Evolutionary conservation across 1,284 basidiomycete genomes (phyloP).

Genomic region (Lignosus rhinocerotis): DNA sequence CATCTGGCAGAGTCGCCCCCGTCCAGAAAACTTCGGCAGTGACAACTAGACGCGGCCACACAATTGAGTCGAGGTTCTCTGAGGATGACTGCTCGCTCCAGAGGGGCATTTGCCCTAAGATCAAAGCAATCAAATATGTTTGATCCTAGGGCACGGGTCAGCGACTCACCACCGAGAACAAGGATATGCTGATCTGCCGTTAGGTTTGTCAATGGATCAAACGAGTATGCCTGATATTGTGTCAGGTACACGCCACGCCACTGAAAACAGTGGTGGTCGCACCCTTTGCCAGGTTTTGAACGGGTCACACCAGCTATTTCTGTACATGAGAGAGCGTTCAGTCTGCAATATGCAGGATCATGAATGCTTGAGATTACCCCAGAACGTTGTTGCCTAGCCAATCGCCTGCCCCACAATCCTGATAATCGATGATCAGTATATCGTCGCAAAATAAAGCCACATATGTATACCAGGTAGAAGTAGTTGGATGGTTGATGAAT

Average conservation of each 20-base stretch:
- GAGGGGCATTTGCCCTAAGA: constrained; percentile 56
- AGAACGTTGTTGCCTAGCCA: constrained; percentile 61
- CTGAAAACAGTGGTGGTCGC: not conserved
- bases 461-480: constrained; percentile 28
- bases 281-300: constrained; percentile 74
- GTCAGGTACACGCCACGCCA: not conserved
- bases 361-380: constrained; percentile 16
- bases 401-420: constrained; percentile 78
- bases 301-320: constrained; percentile 65
- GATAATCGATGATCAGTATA: not conserved
- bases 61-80: constrained; percentile 66
- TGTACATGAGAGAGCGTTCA: constrained; percentile 5
- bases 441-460: not conserved
- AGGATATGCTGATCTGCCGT: constrained; percentile 46
- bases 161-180: constrained; percentile 59
- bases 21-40: constrained; percentile 84
- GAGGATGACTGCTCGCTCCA: constrained; percentile 79
- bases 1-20: constrained; percentile 42
- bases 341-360: not conserved
- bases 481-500: constrained; percentile 31
- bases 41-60: constrained; percentile 78
- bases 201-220: constrained; percentile 66
- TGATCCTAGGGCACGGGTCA: too few relatives aligned
- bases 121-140: not conserved
- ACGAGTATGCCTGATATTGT: constrained; percentile 52